These are phyloP conservation scores for Pythium brassicae DNA, from an alignment of 352 stramenopile genomes.

Conservation along the genomic window DNA sequence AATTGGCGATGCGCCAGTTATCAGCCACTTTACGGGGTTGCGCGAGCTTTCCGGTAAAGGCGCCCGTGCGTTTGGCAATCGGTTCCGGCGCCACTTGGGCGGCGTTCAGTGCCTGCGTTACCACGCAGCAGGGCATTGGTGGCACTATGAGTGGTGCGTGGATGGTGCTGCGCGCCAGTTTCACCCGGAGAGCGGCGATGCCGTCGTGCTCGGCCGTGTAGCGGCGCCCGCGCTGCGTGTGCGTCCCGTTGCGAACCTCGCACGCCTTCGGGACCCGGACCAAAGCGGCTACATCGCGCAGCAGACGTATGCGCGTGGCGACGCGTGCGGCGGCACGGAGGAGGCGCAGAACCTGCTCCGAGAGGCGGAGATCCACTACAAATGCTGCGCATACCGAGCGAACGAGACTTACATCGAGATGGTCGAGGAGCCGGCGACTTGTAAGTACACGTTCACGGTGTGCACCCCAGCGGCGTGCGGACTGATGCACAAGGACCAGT, in stretches of 20 bases:
- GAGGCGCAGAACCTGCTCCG: constrained; percentile 13
- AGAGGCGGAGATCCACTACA: constrained; percentile 46
- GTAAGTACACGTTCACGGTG: constrained; percentile 60
- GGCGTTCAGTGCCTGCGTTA: constrained; percentile 49
- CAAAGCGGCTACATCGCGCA: constrained; percentile 49
- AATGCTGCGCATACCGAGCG: constrained; percentile 71
- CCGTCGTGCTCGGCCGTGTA: constrained; percentile 34
- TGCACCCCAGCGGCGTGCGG: constrained; percentile 74
- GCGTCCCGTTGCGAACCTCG: constrained; percentile 28
- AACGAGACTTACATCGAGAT: constrained; percentile 82
- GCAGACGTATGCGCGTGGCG: constrained; percentile 43
- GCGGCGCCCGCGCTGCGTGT: constrained; percentile 39
- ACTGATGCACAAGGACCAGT: constrained; percentile 66
- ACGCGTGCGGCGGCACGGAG: constrained; percentile 27
- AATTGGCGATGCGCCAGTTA: constrained; percentile 6
- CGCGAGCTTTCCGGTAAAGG: constrained; percentile 58
- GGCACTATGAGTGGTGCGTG: constrained; percentile 86
- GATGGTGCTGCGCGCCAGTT: constrained; percentile 69
- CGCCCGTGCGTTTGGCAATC: constrained; percentile 66
- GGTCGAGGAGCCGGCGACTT: constrained; percentile 45
- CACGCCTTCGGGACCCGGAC: constrained; percentile 37
- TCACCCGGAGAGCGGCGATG: constrained; percentile 20
- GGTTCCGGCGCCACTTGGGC: constrained; percentile 50
- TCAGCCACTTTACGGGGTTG: constrained; percentile 47
- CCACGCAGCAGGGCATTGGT: constrained; percentile 64